Base-by-base conservation (phyloP, 352 stramenopile species). In the Ophiocytium majus region DNA sequence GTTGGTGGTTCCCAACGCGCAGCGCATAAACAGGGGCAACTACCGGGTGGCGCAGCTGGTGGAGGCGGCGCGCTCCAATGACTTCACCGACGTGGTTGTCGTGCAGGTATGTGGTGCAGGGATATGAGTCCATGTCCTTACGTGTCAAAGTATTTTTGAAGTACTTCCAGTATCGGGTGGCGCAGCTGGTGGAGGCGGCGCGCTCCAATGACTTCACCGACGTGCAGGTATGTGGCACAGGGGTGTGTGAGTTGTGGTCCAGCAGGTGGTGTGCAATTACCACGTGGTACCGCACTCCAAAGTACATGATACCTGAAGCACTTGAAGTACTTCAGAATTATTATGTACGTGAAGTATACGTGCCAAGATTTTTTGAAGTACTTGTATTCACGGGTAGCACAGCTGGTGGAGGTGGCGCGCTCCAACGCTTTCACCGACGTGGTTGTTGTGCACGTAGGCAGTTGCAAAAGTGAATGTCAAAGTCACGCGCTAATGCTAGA, bases 31-130 rank as follows among this genome's bases (percentile, higher is more conserved):
- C 92, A 93, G 97, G 43, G 97, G 97, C 86, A 97, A 97, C 90
- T 97, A 97, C 82, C 94, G 98, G 37, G 93, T 95, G 14, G 82
- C 91, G 78, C 92, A 99, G 91, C 92, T 99, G 71, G 96, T 99
- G 35, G 95, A 99, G 80, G 96, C 95, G 35, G 98, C 95, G 71
- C 94, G 95, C 82, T 92, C 94, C 78, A 94, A 97, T 81, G 97
- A 99, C 89, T 99, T 99, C 89, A 98, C 96, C 57, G 97, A 99
- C 91, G 90, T 99, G 50, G 87, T 99, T 14, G 91, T 99, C 64
- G 94, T 99, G 34, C 98, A 98, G n/a, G n/a, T n/a, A n/a, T n/a
- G n/a, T n/a, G n/a, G n/a, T n/a, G n/a, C n/a, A 80, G n/a, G n/a
- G n/a, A n/a, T n/a, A n/a, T n/a, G n/a, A n/a, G n/a, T n/a, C n/a